These are phyloP conservation scores for Kalanchoe fedtschenkoi DNA, from an alignment of 164 flowering plant genomes.

Conservation along the genomic window DNA sequence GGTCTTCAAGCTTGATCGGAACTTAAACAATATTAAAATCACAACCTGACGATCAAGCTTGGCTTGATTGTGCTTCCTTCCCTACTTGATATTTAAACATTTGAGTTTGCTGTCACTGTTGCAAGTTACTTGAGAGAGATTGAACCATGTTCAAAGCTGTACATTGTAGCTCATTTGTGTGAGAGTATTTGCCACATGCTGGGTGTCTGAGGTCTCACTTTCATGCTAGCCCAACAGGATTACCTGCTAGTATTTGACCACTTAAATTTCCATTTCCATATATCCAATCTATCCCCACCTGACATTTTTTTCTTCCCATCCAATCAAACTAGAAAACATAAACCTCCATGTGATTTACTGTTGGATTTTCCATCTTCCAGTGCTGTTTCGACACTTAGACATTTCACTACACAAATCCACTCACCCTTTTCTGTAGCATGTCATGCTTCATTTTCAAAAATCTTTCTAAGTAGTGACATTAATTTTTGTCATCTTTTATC, in stretches of 20 bases:
- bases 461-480: neutral
- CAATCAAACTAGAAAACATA: neutral
- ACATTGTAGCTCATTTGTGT: no score
- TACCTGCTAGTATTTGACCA: neutral
- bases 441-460: no score
- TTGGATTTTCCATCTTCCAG: neutral
- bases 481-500: neutral
- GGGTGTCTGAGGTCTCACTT: conserved; percentile 4
- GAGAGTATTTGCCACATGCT: neutral
- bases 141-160: neutral
- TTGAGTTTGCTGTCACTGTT: neutral
- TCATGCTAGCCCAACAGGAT: neutral
- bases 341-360: conserved; percentile 5
- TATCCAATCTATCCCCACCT: neutral
- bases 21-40: no score
- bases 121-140: neutral
- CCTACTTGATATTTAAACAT: no score
- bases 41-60: no score
- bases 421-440: neutral
- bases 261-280: neutral
- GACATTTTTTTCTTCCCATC: neutral
- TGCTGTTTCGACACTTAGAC: neutral
- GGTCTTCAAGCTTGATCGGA: no score
- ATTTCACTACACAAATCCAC: neutral
- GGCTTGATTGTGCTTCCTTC: no score